Base-by-base conservation (phyloP, 306 rosid genomes). In the Cucumis cinereus region DNA sequence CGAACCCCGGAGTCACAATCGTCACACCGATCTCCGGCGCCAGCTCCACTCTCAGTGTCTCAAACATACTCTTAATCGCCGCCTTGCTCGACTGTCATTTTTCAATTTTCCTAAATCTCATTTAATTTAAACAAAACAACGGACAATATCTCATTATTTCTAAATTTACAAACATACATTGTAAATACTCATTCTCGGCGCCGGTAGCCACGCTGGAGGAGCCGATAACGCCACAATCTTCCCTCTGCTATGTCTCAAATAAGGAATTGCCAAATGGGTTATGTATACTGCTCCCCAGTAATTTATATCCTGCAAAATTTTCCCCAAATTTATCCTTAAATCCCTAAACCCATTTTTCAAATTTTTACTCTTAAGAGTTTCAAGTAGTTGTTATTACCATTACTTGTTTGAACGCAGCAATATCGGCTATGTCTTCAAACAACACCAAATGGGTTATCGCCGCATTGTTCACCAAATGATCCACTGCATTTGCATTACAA, bases 381-480 rank as follows among this genome's bases (percentile, higher is more conserved):
- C 66, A 13, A 61, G 41, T 19, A n/a, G 8, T 63, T 19, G 24
- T 28, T 69, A 38, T 73, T 86, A 90, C 96, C 96, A 90, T 90
- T n/a, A 90, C 24, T 30, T 84, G 70, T 77, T 83, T 88, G 53
- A 85, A 63, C 40, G 77, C 20, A 53, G 90, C 78, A 68, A 93
- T 67, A 64, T 88, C 89, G n/a, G 74, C 38, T 28, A 47, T 61
- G 10, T 90, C 93, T 78, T 89, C 91, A 71, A 90, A 88, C 85
- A 82, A 15, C 57, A 75, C 57, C 16, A 81, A 54, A 15, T 57
- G 8, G 59, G 35, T 20, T 13, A 90, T 81, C 72, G 86, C 92
- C 24, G 92, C 96, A 81, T 90, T 90, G 76, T 86, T 90, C 24
- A 93, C 93, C 68, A 93, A 83, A 80, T 90, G 95, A 60, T 93